Evolutionary conservation across 345 rosid genomes (phyloP), one percentile per base, ranked within the genome.

Genomic region (Boechera divaricarpa): DNA sequence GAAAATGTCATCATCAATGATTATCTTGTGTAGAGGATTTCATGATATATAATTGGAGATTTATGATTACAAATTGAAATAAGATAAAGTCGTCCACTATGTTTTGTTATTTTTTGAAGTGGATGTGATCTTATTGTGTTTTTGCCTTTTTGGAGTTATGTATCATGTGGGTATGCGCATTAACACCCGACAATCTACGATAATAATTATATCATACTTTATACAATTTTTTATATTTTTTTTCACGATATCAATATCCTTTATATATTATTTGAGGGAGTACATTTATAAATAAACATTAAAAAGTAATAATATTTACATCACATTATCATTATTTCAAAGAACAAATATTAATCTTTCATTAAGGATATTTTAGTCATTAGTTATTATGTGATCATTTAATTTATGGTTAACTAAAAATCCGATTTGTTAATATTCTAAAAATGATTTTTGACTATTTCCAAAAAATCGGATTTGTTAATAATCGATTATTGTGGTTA

Each of bases 91-190:
- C 41, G 65, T 39, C 75, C 80, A 77, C 70, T 45, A 62, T 42
- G 39, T 24, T 62, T 44, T 69, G 56, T 55, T 63, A 24, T 48
- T 54, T 51, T 18, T 31, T 60, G 57, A 76, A 76, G 70, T 52
- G 70, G 80, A 62, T 33, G 64, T 53, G 66, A 63, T 69, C 75
- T 70, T 33, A 77, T 70, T 55, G 69, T 70, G 71, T 63, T 63
- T 70, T 54, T 54, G 59, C 7, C 71, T 33, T 69, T 64, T 52
- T 76, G 57, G 35, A 63, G 39, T 63, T 70, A n/a, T 32, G 31
- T 42, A 33, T 54, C 57, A 68, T 76, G 74, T 68, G 52, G 52
- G 26, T 59, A 8, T 21, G 68, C 61, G 54, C 79, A 76, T 39
- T 67, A 59, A 5, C 54, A 52, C 56, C 67, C 68, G 48, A 48